A percentile compares a stretch with the other conserved stretches of the same genome.
phyloP scores from a whole-genome alignment of 805 yeast species.

The Wickerhamomyces pijperi region DNA sequence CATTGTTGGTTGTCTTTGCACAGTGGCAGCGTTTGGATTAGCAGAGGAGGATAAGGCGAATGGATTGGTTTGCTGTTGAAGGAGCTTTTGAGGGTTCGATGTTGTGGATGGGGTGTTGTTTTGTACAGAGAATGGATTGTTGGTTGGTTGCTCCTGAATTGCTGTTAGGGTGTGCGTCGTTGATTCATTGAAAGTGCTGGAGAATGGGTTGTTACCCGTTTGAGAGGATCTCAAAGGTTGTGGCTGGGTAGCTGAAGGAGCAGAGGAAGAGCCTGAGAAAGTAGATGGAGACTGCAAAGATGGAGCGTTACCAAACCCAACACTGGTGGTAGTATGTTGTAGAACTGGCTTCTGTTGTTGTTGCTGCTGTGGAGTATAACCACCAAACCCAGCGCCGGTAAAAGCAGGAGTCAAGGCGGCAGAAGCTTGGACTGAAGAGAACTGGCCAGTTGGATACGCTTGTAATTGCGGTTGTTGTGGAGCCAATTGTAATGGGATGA shows the following conservation, averaged over 20 bases:
- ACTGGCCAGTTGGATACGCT: constrained; percentile 10
- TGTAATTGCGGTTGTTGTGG: constrained; percentile 14
- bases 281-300: background rate
- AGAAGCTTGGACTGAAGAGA: constrained; percentile 11
- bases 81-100: constrained; percentile 3
- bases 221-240: constrained; percentile 8
- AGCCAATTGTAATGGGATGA: constrained; percentile 9
- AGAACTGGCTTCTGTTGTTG: constrained; percentile 3
- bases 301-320: too few relatives aligned
- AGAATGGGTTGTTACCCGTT: constrained; percentile 22
- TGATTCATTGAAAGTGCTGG: constrained; percentile 10
- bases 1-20: constrained; percentile 46
- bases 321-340: constrained; percentile 5
- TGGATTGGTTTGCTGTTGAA: constrained; percentile 24
- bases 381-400: constrained; percentile 56
- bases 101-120: constrained; percentile 1
- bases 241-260: background rate
- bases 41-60: constrained; percentile 17
- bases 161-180: background rate
- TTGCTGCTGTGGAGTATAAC: constrained; percentile 21
- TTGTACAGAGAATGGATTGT: constrained; percentile 18
- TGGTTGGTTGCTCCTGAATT: constrained; percentile 12
- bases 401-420: constrained; percentile 18
- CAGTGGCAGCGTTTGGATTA: constrained; percentile 21
- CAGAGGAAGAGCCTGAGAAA: too few relatives aligned